Evolutionary conservation across 768 basidiomycete species (phyloP).

Genomic region (Calocybe indica): DNA sequence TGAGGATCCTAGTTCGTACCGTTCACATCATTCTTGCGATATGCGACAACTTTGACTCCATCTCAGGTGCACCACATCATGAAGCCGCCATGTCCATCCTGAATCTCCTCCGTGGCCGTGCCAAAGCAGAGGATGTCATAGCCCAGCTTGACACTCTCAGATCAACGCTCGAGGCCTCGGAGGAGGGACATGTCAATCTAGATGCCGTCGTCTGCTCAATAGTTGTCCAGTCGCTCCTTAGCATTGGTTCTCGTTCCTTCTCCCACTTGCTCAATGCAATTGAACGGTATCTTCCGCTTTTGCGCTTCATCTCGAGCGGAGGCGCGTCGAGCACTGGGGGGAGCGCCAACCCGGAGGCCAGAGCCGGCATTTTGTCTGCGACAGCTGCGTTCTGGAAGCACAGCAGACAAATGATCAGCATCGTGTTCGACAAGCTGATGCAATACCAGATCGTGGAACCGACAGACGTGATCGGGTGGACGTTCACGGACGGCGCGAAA

Average conservation of each 20-base stretch:
- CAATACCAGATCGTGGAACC: slow-evolving; percentile 98
- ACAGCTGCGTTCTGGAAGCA: slow-evolving; percentile 78
- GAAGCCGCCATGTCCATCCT: slow-evolving; percentile 77
- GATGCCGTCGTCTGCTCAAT: slow-evolving; percentile 70
- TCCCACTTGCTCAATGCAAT: slow-evolving; percentile 97
- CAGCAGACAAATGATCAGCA: slow-evolving; percentile 81
- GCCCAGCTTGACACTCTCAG: slow-evolving; percentile 66
- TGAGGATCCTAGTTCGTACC: slow-evolving; percentile 62
- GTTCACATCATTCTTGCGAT: background rate
- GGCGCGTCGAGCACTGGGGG: slow-evolving; percentile 29
- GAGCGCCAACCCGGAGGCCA: slow-evolving; percentile 46
- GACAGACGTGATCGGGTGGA: slow-evolving; percentile 83
- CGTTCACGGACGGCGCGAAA: slow-evolving; percentile 52
- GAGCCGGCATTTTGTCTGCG: slow-evolving; percentile 65
- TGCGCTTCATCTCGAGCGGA: slow-evolving; percentile 58
- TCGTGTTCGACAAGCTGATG: slow-evolving; percentile 97
- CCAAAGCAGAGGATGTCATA: slow-evolving; percentile 78
- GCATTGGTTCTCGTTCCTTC: slow-evolving; percentile 92
- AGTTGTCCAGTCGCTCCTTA: slow-evolving; percentile 80
- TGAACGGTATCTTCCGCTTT: slow-evolving; percentile 82
- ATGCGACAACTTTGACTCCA: slow-evolving; percentile 2
- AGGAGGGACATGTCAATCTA: slow-evolving; percentile 53
- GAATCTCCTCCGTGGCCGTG: slow-evolving; percentile 73
- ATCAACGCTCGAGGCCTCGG: slow-evolving; percentile 53
- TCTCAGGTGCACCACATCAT: slow-evolving; percentile 66